Evolutionary conservation across 139 green algal genomes (phyloP).

Genomic region (Tetradesmus obliquus): DNA sequence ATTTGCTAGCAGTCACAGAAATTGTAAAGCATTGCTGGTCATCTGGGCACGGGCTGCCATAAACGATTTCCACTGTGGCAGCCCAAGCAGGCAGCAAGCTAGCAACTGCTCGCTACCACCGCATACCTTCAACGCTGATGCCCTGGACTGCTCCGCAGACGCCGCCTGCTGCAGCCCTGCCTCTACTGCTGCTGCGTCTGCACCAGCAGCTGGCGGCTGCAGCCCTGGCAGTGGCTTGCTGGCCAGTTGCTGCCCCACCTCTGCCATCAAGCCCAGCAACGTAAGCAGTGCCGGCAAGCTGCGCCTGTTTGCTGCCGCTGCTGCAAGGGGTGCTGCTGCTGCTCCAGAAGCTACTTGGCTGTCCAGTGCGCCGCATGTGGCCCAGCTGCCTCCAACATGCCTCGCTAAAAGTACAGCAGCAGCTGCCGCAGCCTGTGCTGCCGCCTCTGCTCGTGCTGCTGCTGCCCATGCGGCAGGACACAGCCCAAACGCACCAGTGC

Average conservation of each 20-base stretch:
- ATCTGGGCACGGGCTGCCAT: no score
- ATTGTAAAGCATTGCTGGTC: no score
- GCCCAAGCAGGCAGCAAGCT: neutral
- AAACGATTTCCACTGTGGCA: no score
- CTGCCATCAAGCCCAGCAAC: neutral
- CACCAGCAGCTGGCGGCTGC: neutral
- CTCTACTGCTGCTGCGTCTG: neutral
- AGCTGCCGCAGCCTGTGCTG: conserved; percentile 12
- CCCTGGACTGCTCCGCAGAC: conserved; percentile 7
- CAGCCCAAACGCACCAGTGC: neutral
- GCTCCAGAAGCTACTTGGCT: neutral
- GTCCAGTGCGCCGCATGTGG: neutral
- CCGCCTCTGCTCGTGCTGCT: conserved; percentile 4
- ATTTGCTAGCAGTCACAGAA: no score
- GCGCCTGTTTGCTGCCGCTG: neutral
- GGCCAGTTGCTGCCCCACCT: neutral
- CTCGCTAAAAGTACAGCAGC: conserved; percentile 25
- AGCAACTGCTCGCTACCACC: neutral
- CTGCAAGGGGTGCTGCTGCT: neutral
- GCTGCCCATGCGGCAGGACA: conserved; percentile 21
- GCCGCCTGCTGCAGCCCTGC: neutral
- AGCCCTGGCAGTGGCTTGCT: neutral
- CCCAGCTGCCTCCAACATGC: neutral
- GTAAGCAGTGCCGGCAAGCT: neutral
- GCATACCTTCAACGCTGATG: conserved; percentile 26